A percentile compares a stretch with the other conserved stretches of the same genome.
phyloP scores from a whole-genome alignment of 208 protist species.

The Trypanosoma vivax region DNA sequence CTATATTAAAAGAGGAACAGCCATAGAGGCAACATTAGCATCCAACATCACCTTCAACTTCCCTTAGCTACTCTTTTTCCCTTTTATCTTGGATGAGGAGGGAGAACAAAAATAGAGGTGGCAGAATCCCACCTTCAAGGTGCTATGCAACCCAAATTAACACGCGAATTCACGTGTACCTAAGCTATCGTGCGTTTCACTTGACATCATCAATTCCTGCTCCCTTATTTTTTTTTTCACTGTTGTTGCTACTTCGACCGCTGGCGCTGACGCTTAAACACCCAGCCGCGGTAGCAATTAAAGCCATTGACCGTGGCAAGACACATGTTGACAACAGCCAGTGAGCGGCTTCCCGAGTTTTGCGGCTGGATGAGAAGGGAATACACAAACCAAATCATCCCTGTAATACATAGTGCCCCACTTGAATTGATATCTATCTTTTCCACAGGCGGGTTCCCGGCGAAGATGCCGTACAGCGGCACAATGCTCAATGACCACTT shows the following conservation, averaged over 20 bases:
- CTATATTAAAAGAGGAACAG: background rate
- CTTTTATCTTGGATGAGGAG: too few species aligned
- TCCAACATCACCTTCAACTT: too few species aligned
- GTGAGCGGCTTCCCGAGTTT: constrained; percentile 78
- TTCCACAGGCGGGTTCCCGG: constrained; percentile 70
- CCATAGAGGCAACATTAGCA: background rate
- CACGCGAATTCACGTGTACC: background rate
- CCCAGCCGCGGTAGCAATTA: constrained; percentile 70
- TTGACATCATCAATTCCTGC: background rate
- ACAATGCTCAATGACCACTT: constrained; percentile 88
- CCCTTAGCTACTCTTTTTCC: too few species aligned
- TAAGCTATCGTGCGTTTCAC: background rate
- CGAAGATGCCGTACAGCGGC: constrained; percentile 79
- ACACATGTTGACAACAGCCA: constrained; percentile 78
- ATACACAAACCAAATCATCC: constrained; percentile 83
- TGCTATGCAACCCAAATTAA: too few species aligned
- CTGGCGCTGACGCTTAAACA: constrained; percentile 1
- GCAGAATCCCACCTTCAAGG: too few species aligned
- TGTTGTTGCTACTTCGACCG: background rate
- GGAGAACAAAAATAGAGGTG: too few species aligned
- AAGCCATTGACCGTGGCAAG: constrained; percentile 79
- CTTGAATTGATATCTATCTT: constrained; percentile 89
- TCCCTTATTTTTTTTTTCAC: constrained; percentile 19
- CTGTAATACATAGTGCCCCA: constrained; percentile 63
- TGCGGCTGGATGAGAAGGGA: constrained; percentile 84